Base-by-base conservation (phyloP, 2,329 filamentous ascomycete genomes). In the Dactylellina drechsleri region DNA sequence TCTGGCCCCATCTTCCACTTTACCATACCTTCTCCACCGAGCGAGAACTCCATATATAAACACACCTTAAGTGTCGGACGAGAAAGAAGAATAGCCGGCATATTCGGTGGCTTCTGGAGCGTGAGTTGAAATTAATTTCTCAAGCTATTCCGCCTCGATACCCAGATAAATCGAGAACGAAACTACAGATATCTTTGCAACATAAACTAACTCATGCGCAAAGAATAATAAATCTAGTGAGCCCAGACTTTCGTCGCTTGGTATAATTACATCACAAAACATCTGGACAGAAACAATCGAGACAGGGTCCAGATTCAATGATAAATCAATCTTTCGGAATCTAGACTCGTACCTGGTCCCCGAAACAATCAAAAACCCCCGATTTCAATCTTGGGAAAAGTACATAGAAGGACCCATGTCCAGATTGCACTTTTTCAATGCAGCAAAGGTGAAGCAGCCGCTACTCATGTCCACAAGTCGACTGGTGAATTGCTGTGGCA, bases 21-120 rank as follows among this genome's bases (percentile, higher is more conserved):
- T 26, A 57, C 36, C 0, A 23, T 36, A 26, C 16, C 57, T 7
- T 36, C 6, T 5, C 31, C 10, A 36, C 15, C 23, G n/a, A 6
- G 45, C 7, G 7, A 16, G 4, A 5, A 28, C 15, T 6, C n/a
- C 3, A 16, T 56, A 2, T 12, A 41, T 2, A 66, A 57, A 13
- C 43, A 31, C 8, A 67, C 2, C 2, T 15, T 67, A 13, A 18
- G 20, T 4, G 54, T 41, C 8, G 18, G 36, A 13, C 10, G 10
- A 13, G 13, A 28, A 4, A 41, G n/a, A 15, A 58, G 18, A 28
- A 70, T 62, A 16, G 40, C 40, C 1, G 66, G 66, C 0, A 4
- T 70, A 1, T 61, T 70, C 31, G 66, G 31, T 13, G 66, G 66
- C 0, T 70, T 70, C 52, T 20, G 18, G 4, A 12, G 31, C 7